phyloP scores from a whole-genome alignment of 2,329 filamentous ascomycete species.

The Botrytis aclada region DNA sequence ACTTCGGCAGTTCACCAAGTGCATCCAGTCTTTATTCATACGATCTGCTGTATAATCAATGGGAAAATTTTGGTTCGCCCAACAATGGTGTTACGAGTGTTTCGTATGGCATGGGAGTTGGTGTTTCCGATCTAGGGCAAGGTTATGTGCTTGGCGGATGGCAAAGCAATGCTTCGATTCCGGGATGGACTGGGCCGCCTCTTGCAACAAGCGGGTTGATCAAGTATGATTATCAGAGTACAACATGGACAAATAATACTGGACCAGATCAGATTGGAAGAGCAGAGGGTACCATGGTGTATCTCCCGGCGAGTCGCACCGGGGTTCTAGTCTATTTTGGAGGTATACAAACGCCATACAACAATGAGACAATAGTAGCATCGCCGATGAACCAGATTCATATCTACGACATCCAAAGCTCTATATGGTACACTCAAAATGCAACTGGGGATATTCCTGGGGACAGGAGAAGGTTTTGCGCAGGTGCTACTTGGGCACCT shows the following conservation, averaged over 20 bases:
- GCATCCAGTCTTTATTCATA: constrained; percentile 54
- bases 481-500: constrained; percentile 55
- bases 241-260: constrained; percentile 51
- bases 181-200: constrained; percentile 49
- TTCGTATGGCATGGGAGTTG: constrained; percentile 56
- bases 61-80: constrained; percentile 48
- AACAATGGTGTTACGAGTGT: constrained; percentile 44
- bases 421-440: constrained; percentile 58
- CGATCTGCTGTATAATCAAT: constrained; percentile 54
- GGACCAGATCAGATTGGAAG: constrained; percentile 52
- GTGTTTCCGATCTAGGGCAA: constrained; percentile 51
- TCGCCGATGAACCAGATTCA: constrained; percentile 52
- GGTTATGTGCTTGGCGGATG: constrained; percentile 64
- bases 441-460: constrained; percentile 52
- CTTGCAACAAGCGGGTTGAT: constrained; percentile 52
- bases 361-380: constrained; percentile 44
- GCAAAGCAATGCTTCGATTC: constrained; percentile 52
- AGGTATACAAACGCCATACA: constrained; percentile 49
- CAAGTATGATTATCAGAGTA: constrained; percentile 53
- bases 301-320: constrained; percentile 56
- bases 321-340: constrained; percentile 63
- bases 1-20: constrained; percentile 43
- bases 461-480: constrained; percentile 57
- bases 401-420: constrained; percentile 58
- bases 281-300: constrained; percentile 59